Base-by-base conservation (phyloP, 495 filamentous ascomycete species). In the Penicillium longicatenatum region DNA sequence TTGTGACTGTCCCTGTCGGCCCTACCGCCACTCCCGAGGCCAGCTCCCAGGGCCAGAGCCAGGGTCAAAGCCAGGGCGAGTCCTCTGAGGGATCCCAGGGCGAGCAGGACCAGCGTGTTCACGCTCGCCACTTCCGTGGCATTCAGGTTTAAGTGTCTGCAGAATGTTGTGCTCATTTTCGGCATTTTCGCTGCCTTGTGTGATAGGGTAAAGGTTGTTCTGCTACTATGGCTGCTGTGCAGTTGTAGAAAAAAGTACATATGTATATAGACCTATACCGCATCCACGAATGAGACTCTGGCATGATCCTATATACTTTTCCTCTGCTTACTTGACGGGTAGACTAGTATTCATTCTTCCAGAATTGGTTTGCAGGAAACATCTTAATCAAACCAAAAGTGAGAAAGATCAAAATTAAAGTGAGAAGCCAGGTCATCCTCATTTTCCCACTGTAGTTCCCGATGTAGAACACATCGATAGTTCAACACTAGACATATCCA, bases 71-170 rank as follows among this genome's bases (percentile, higher is more conserved):
- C 9, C 22, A 61, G 29, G 44, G 26, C 11, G n/a, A 48, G 21
- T 21, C 42, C 22, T 46, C 43, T 24, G 37, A 39, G 31, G 12
- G 31, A 3, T 46, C 44, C 41, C 35, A 44, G 24, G 31, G 19
- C n/a, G 20, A 53, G 41, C 29, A 21, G 21, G 67, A 70, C 44
- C 35, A 63, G 33, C 70, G 69, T 21, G 24, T 64, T 20, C 70
- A 73, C 37, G 64, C 68, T 43, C 70, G 70, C 49, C 69, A 71
- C 50, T 55, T 73, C 50, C 63, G 53, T 10, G 63, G 63, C 39
- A 30, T 68, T 44, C 22, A 44, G 49, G 52, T 47, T 29, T 71
- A 68, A 45, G 61, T 24, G 3, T 17, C 9, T 39, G 42, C 20
- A 31, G 45, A 42, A 43, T 52, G 21, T 43, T 56, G 45, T 45